Percentiles rank a stretch among this genome's conserved stretches.
phyloP scores from a whole-genome alignment of 352 stramenopile genomes.

The Globisporangium cederbergense region DNA sequence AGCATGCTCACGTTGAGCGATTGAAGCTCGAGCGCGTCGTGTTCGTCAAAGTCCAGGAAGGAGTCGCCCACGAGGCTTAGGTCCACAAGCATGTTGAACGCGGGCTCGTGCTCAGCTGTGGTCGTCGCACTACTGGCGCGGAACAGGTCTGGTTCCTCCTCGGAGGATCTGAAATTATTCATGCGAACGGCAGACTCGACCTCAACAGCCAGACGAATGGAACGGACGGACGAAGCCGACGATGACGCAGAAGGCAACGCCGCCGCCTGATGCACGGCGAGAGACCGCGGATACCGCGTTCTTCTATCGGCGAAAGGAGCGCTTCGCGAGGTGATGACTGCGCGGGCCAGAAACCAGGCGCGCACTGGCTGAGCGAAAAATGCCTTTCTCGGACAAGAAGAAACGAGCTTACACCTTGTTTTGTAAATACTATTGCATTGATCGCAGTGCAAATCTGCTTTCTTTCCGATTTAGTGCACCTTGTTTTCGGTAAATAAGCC shows the following conservation, averaged over 20 bases:
- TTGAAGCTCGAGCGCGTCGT: slow-evolving; percentile 9
- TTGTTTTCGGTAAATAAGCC: not conserved
- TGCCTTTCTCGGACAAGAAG: not conserved
- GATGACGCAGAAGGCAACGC: not conserved
- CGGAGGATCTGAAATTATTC: not conserved
- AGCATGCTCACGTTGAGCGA: slow-evolving; percentile 7
- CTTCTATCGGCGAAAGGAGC: not conserved
- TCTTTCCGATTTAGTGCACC: not conserved
- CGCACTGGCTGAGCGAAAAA: not conserved
- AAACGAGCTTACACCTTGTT: not conserved
- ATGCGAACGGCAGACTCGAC: not conserved
- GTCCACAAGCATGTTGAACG: slow-evolving; percentile 15
- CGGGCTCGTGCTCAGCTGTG: not conserved
- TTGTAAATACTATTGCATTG: not conserved
- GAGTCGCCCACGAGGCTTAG: slow-evolving; percentile 2
- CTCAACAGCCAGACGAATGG: no score
- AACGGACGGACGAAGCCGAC: no score
- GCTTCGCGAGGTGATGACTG: not conserved
- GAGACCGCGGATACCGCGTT: not conserved
- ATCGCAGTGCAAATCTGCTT: not conserved
- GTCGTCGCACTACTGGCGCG: not conserved
- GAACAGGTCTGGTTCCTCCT: not conserved
- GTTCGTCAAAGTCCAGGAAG: not conserved
- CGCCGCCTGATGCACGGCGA: not conserved
- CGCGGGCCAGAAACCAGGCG: not conserved